Percentiles rank a stretch among this genome's conserved stretches.
Conservation (phyloP, 2,329 filamentous ascomycete genomes). For the Colletotrichum endophyticum region DNA sequence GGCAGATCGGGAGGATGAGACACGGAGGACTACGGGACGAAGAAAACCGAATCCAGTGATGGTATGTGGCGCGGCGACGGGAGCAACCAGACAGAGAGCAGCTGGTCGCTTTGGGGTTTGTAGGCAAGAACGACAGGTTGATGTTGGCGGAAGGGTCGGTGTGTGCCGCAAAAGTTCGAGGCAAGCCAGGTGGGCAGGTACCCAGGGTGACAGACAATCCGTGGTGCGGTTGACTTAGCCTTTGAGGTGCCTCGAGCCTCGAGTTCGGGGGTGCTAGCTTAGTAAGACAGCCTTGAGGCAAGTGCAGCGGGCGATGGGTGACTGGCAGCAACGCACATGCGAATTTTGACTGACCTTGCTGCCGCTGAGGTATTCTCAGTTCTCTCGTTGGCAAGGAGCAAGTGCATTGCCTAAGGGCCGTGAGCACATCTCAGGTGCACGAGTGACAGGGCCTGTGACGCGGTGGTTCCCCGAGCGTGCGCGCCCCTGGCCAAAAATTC, state of each 20-base stretch:
- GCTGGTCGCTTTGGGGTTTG: neutral
- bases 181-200: neutral
- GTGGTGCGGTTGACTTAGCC: neutral
- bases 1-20: neutral
- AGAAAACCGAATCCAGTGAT: neutral
- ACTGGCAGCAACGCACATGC: neutral
- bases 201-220: neutral
- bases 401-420: neutral
- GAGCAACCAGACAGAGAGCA: neutral
- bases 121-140: neutral
- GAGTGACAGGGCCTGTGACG: neutral
- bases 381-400: neutral
- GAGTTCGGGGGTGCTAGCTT: neutral
- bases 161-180: neutral
- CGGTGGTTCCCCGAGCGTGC: constrained; percentile 2
- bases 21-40: neutral
- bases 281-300: neutral
- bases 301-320: neutral
- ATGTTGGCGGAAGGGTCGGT: neutral
- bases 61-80: neutral
- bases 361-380: neutral
- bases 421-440: neutral
- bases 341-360: neutral
- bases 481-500: neutral
- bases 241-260: neutral